A percentile compares a stretch with the other conserved stretches of the same genome.
Conservation (phyloP, 192 early-diverging fungal species). For the Podila epigama region DNA sequence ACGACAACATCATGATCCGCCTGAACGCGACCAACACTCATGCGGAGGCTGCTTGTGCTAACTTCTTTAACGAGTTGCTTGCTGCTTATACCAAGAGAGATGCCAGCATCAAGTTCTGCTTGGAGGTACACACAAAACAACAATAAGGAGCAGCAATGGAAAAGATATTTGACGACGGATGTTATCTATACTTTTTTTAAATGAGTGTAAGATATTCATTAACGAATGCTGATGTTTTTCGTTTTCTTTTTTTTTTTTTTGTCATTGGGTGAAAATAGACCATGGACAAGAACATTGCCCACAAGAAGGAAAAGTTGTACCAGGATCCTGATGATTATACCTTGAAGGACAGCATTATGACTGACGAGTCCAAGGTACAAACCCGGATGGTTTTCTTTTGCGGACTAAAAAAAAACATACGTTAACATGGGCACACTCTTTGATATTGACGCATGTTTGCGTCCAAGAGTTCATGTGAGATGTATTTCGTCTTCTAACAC, state of each 20-base stretch:
- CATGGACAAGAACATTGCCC: conserved; percentile 49
- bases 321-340: conserved; percentile 65
- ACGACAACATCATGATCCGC: conserved; percentile 82
- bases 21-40: conserved; percentile 79
- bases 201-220: background rate
- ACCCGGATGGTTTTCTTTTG: too few relatives aligned
- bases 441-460: too few relatives aligned
- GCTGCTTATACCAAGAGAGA: conserved; percentile 72
- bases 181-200: too few relatives aligned
- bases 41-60: conserved; percentile 62
- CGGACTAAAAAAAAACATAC: too few relatives aligned
- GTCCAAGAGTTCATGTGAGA: too few relatives aligned
- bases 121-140: conserved; percentile 63
- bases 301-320: conserved; percentile 56
- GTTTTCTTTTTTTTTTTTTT: background rate
- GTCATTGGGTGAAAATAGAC: conserved; percentile 2
- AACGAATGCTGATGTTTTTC: too few relatives aligned
- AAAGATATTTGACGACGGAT: background rate
- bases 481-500: too few relatives aligned
- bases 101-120: conserved; percentile 70
- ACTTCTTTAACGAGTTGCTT: conserved; percentile 70
- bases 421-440: too few relatives aligned
- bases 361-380: conserved; percentile 65
- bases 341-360: conserved; percentile 58
- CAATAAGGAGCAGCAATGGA: background rate